Conservation (phyloP, 331 rosid genomes). For the Saraca asoca region DNA sequence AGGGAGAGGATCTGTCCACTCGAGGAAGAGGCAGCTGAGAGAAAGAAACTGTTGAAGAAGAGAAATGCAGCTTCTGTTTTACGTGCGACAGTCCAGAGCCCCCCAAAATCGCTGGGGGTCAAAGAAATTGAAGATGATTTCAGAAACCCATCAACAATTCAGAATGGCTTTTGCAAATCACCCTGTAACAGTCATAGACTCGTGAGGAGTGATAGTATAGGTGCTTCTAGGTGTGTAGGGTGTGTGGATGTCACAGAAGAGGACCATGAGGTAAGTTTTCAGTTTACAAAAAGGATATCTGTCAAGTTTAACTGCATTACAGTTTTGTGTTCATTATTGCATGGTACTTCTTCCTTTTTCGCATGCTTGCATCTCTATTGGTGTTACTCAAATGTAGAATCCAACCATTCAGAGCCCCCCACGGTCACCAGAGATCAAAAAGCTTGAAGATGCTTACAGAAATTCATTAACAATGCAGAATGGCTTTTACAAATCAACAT, state of each 20-base stretch:
- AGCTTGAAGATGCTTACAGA: conserved; percentile 22
- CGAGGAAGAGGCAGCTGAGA: conserved; percentile 42
- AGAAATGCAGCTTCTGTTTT: conserved; percentile 42
- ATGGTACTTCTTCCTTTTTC: not conserved
- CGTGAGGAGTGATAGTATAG: conserved; percentile 49
- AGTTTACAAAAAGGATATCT: not conserved
- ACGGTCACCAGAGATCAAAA: conserved; percentile 28
- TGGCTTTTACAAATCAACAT: conserved; percentile 37
- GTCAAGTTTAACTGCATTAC: not conserved
- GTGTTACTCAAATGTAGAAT: not conserved
- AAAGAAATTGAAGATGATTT: conserved; percentile 25
- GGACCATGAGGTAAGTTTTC: conserved; percentile 30
- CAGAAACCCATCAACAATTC: conserved; percentile 36
- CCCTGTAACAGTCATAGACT: conserved; percentile 40
- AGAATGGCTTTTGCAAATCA: conserved; percentile 37
- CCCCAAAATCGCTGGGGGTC: conserved; percentile 40
- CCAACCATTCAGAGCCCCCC: conserved; percentile 48
- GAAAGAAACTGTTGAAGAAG: conserved; percentile 32
- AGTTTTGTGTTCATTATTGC: not conserved
- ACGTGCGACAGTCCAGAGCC: conserved; percentile 48
- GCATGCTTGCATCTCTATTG: not conserved
- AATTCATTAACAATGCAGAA: conserved; percentile 39
- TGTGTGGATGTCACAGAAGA: conserved; percentile 35
- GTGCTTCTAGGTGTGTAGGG: conserved; percentile 48
- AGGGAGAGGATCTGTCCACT: conserved; percentile 56